Base-by-base conservation (phyloP, 1,139 yeast species). In the Yamadazyma sp. region DNA sequence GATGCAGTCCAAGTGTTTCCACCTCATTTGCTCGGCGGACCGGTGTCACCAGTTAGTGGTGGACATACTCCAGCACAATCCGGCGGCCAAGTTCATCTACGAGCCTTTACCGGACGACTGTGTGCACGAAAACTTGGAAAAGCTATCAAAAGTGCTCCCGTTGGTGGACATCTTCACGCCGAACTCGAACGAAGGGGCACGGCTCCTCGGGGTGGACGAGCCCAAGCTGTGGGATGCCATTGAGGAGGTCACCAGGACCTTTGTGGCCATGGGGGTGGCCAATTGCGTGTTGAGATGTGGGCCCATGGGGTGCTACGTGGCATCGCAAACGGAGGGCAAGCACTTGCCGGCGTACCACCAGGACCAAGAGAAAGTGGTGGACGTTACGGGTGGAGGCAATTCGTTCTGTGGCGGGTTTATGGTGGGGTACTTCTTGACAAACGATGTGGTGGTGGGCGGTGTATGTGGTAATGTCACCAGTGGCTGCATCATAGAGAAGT, bases 311-410 rank as follows among this genome's bases (percentile, higher is more conserved):
- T 79, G 88, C 49, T 66, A 69, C 24, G 53, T 59, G 10, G 49
- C 50, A 4, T 48, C 60, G 3, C 27, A 36, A 5, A 31, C 4
- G 33, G 40, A 54, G 5, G 23, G 16, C 4, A 44, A 51, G 10
- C 70, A 81, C 77, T 72, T 80, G 23, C 92, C 94, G 0, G 89
- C 96, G 0, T 91, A 83, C 56, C 95, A 87, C 55, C 61, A 59
- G 33, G 66, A 59, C 43, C 75, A 68, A 44, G 48, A 52, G 2
- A 60, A 62, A 26, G 92, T 89, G 1, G 64, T 80, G 2, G 98
- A 91, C 58, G 96, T 95, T 0, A 91, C 97, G 0, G 98, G 98
- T 0, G 96, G 95, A 3, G 98, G 98, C 0, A 91, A 91, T 56
- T 73, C 94, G 0, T 89, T 84, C 58, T 78, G 92, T 43, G 97